Evolutionary conservation across 768 basidiomycete genomes (phyloP).

Genomic region (Naematelia encephala): DNA sequence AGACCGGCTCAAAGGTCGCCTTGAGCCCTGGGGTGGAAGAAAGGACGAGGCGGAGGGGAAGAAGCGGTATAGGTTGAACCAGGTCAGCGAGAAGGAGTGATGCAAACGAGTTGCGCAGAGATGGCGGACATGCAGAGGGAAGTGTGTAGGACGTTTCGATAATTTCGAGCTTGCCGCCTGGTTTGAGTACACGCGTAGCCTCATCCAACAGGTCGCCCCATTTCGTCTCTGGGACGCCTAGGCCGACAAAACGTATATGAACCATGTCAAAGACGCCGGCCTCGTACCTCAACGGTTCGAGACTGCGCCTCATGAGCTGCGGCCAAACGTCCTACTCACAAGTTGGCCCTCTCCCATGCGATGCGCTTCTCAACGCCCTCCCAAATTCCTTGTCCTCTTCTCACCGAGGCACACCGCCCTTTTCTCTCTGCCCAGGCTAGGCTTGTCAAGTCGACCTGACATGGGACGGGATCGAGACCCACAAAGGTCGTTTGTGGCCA

Average conservation of each 20-base stretch:
- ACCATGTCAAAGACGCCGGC: constrained; percentile 48
- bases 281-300: constrained; percentile 47
- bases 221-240: constrained; percentile 44
- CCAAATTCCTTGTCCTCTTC: constrained; percentile 30
- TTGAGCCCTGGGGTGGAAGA: constrained; percentile 15
- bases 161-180: constrained; percentile 43
- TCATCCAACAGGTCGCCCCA: constrained; percentile 46
- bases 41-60: constrained; percentile 38
- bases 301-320: constrained; percentile 18
- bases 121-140: constrained; percentile 17
- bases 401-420: constrained; percentile 6
- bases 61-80: constrained; percentile 32
- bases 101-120: constrained; percentile 33
- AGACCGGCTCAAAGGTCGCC: constrained; percentile 9
- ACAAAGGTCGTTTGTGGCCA: constrained; percentile 42
- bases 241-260: constrained; percentile 42
- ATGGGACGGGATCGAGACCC: constrained; percentile 41
- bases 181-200: constrained; percentile 39
- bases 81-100: constrained; percentile 37
- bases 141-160: constrained; percentile 30
- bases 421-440: constrained; percentile 28
- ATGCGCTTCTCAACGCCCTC: constrained; percentile 33
- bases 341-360: constrained; percentile 43
- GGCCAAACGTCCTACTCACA: constrained; percentile 24
- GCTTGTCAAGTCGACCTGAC: constrained; percentile 35